These are phyloP conservation scores for Calonectria pseudoreteaudii DNA, from an alignment of 2,329 filamentous ascomycete genomes.

Conservation along the genomic window DNA sequence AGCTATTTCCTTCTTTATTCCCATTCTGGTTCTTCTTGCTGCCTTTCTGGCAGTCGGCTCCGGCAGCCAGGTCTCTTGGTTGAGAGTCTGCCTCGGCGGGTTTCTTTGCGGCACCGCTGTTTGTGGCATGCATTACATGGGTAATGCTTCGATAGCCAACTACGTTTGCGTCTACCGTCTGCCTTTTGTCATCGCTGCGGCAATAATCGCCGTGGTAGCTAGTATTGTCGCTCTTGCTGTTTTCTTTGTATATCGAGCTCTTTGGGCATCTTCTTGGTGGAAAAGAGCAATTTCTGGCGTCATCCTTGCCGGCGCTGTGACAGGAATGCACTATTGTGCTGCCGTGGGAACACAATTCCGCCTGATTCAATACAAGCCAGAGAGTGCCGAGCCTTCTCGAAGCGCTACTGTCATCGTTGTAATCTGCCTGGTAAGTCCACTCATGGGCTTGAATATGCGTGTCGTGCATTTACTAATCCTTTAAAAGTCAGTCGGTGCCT, in stretches of 20 bases:
- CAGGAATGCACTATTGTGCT: conserved; percentile 90
- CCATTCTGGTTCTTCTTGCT: conserved; percentile 77
- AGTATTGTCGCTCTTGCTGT: conserved; percentile 77
- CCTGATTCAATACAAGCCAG: conserved; percentile 56
- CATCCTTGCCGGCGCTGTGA: conserved; percentile 79
- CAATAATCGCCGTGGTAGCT: conserved; percentile 78
- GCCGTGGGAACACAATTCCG: conserved; percentile 77
- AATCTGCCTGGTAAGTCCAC: conserved; percentile 70
- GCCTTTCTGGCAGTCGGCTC: conserved; percentile 79
- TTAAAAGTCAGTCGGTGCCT: conserved; percentile 69
- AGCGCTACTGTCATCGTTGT: conserved; percentile 80
- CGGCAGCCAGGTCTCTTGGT: conserved; percentile 66
- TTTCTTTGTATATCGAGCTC: conserved; percentile 81
- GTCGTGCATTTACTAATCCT: conserved; percentile 3
- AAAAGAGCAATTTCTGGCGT: conserved; percentile 75
- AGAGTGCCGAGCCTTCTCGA: conserved; percentile 60
- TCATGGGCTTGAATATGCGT: background rate
- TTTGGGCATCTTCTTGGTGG: conserved; percentile 85
- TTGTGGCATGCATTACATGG: conserved; percentile 88
- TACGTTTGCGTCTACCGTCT: conserved; percentile 74
- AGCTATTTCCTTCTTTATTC: conserved; percentile 82
- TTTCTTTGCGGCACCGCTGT: conserved; percentile 79
- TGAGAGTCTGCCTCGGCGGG: conserved; percentile 72
- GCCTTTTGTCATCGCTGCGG: conserved; percentile 74
- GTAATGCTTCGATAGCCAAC: conserved; percentile 85